Percentiles rank a stretch among this genome's conserved stretches.
Conservation (phyloP, 2,329 filamentous ascomycete genomes). For the Fusarium globosum region DNA sequence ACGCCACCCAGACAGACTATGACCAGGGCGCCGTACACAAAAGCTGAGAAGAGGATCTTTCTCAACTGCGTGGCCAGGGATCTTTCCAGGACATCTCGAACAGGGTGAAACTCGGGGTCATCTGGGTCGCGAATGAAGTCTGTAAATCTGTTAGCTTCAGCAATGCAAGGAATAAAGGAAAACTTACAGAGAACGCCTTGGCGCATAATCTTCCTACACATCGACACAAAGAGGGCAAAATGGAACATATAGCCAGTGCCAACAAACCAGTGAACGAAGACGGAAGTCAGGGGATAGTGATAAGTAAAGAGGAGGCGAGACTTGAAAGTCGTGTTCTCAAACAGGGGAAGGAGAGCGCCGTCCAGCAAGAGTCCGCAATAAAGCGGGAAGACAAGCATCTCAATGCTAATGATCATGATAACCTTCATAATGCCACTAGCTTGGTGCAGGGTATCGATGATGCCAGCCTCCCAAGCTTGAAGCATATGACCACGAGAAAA, state of each 20-base stretch:
- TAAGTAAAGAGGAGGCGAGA: conserved; percentile 83
- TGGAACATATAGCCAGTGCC: conserved; percentile 99
- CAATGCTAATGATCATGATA: conserved; percentile 97
- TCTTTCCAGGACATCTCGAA: conserved; percentile 94
- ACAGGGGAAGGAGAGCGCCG: conserved; percentile 86
- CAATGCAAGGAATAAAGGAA: background rate
- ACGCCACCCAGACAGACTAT: conserved; percentile 94
- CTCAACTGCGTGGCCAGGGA: conserved; percentile 92
- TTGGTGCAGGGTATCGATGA: conserved; percentile 88
- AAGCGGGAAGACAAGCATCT: conserved; percentile 96
- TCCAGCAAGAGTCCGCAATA: conserved; percentile 96
- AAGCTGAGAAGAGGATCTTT: conserved; percentile 95
- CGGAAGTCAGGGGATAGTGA: conserved; percentile 84
- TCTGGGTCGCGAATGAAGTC: conserved; percentile 98
- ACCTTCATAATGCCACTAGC: conserved; percentile 98
- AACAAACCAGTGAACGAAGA: conserved; percentile 98
- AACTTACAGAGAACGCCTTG: conserved; percentile 88
- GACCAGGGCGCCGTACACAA: conserved; percentile 94
- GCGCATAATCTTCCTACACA: conserved; percentile 98
- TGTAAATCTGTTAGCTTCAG: conserved; percentile 48
- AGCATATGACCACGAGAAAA: conserved; percentile 69
- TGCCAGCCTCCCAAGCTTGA: conserved; percentile 76
- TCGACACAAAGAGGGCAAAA: conserved; percentile 97
- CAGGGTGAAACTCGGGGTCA: conserved; percentile 97
- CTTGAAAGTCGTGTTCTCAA: conserved; percentile 80